These are phyloP conservation scores for Penicillium sp. DNA, from an alignment of 2,329 filamentous ascomycete genomes.

Conservation along the genomic window DNA sequence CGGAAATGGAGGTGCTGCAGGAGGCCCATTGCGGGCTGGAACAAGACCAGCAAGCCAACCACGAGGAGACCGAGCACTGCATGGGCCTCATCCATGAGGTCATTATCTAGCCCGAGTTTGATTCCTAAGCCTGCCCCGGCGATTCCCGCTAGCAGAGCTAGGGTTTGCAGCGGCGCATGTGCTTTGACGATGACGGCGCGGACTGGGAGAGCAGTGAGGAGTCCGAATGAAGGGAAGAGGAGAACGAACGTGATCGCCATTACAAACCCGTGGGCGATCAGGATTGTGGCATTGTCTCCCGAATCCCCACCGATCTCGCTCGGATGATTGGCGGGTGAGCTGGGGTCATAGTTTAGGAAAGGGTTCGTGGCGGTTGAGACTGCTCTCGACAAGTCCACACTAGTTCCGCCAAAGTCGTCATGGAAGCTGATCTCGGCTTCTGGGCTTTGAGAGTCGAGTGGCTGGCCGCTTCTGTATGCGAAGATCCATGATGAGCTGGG, in stretches of 20 bases:
- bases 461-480: slow-evolving; percentile 30
- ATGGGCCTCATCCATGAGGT: slow-evolving; percentile 49
- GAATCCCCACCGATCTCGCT: neutral
- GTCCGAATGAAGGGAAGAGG: slow-evolving; percentile 30
- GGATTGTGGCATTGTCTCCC: neutral
- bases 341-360: slow-evolving; percentile 26
- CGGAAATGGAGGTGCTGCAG: slow-evolving; percentile 59
- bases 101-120: slow-evolving; percentile 49
- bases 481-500: slow-evolving; percentile 35
- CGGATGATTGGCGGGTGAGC: neutral
- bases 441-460: slow-evolving; percentile 28
- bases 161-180: slow-evolving; percentile 43
- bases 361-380: slow-evolving; percentile 28
- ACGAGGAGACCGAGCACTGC: slow-evolving; percentile 61
- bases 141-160: slow-evolving; percentile 54
- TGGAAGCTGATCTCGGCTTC: slow-evolving; percentile 29
- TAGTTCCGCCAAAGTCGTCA: slow-evolving; percentile 28
- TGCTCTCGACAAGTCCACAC: slow-evolving; percentile 28
- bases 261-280: slow-evolving; percentile 30
- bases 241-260: slow-evolving; percentile 33
- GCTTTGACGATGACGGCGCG: slow-evolving; percentile 20
- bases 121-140: slow-evolving; percentile 58
- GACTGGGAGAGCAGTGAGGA: slow-evolving; percentile 21
- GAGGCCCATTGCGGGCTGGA: slow-evolving; percentile 59
- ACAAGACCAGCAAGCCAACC: slow-evolving; percentile 57